Percentiles rank a stretch among this genome's conserved stretches.
Evolutionary conservation across 2,329 filamentous ascomycete genomes (phyloP).

Genomic region (Neonectria neomacrospora): DNA sequence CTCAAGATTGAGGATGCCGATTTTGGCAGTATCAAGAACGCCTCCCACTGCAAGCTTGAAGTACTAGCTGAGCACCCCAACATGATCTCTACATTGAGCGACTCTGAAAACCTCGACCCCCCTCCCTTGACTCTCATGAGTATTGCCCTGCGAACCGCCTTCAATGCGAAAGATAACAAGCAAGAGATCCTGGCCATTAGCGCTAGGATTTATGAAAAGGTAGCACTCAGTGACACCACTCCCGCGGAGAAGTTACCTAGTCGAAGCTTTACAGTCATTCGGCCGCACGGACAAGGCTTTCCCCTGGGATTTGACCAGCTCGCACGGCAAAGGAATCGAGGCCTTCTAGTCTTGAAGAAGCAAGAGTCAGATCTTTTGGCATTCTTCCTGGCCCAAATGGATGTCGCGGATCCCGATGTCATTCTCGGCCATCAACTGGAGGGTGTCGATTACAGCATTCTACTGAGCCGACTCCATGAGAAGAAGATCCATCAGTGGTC

Average conservation of each 20-base stretch:
- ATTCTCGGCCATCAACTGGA: slow-evolving; percentile 96
- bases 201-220: slow-evolving; percentile 90
- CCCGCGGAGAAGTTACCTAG: slow-evolving; percentile 89
- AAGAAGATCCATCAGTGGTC: slow-evolving; percentile 96
- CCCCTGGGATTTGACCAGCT: slow-evolving; percentile 88
- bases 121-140: slow-evolving; percentile 97
- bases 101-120: slow-evolving; percentile 82
- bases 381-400: slow-evolving; percentile 89
- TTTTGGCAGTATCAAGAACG: slow-evolving; percentile 86
- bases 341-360: slow-evolving; percentile 82
- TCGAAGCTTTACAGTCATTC: slow-evolving; percentile 90
- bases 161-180: slow-evolving; percentile 93
- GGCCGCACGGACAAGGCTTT: slow-evolving; percentile 79
- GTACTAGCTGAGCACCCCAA: slow-evolving; percentile 83
- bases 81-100: slow-evolving; percentile 76
- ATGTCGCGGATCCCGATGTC: slow-evolving; percentile 90
- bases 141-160: slow-evolving; percentile 84
- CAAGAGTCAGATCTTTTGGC: slow-evolving; percentile 86
- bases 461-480: slow-evolving; percentile 86
- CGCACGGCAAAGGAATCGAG: slow-evolving; percentile 75
- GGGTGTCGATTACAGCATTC: slow-evolving; percentile 92
- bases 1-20: slow-evolving; percentile 88
- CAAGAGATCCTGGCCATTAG: slow-evolving; percentile 95
- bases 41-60: slow-evolving; percentile 97
- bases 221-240: slow-evolving; percentile 87